Conservation (phyloP, 140 eudicot genomes). For the Ambrosia hybrid region DNA sequence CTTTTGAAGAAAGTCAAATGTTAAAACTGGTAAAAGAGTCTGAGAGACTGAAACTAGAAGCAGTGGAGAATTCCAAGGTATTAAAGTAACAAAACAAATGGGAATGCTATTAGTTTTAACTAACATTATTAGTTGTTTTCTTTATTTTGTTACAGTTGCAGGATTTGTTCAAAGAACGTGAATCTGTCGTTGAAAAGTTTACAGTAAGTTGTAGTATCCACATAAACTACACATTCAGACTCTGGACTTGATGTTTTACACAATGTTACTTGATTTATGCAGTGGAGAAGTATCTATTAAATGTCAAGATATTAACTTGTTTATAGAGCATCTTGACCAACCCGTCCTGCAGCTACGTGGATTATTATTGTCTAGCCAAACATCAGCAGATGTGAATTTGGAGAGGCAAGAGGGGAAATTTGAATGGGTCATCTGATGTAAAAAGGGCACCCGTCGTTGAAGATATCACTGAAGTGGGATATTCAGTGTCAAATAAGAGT, state of each 20-base stretch:
- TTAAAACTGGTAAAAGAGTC: not conserved
- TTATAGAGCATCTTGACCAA: conserved; percentile 1
- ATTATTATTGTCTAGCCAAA: not conserved
- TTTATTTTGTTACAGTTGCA: conserved; percentile 14
- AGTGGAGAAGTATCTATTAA: not conserved
- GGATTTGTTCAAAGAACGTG: not conserved
- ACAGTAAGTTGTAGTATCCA: conserved; percentile 12
- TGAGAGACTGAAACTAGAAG: not conserved
- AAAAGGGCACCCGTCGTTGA: too few relatives aligned
- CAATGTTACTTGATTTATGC: not conserved
- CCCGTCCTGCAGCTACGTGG: not conserved
- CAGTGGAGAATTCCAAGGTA: not conserved
- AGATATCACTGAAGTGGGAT: not conserved
- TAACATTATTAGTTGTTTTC: not conserved
- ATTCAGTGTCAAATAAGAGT: not conserved
- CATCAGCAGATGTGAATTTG: not conserved
- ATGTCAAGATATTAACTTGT: not conserved
- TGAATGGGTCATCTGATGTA: too few relatives aligned
- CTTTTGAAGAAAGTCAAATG: not conserved
- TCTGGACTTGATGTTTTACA: not conserved
- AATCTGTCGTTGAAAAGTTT: not conserved
- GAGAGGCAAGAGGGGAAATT: not conserved
- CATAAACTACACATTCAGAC: not conserved
- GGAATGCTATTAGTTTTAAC: not conserved
- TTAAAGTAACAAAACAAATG: too few relatives aligned